These are phyloP conservation scores for Mycena rebaudengoi DNA, from an alignment of 768 basidiomycete genomes.

Conservation along the genomic window DNA sequence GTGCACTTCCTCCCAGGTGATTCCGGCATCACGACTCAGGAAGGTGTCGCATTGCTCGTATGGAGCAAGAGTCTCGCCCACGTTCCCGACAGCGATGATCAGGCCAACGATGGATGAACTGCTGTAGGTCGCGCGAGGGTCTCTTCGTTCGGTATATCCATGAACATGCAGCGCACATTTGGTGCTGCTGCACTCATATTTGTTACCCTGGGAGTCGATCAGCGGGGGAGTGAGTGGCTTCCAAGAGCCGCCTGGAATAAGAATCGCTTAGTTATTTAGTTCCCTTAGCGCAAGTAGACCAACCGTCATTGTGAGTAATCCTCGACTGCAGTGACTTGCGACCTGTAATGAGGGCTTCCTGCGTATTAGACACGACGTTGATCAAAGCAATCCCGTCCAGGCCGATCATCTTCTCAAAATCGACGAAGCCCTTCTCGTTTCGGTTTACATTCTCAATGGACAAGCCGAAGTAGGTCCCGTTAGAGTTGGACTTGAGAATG, in stretches of 20 bases:
- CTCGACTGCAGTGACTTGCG: constrained; percentile 80
- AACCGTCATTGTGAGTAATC: constrained; percentile 97
- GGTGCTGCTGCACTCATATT: constrained; percentile 73
- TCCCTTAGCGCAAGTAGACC: constrained; percentile 29
- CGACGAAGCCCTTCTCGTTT: constrained; percentile 86
- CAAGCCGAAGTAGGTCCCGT: constrained; percentile 93
- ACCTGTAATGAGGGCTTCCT: constrained; percentile 73
- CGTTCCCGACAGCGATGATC: constrained; percentile 95
- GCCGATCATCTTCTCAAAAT: constrained; percentile 97
- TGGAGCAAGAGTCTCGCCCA: constrained; percentile 80
- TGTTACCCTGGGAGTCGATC: constrained; percentile 74
- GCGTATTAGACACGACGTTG: constrained; percentile 87
- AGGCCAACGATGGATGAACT: constrained; percentile 91
- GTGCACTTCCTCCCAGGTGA: constrained; percentile 97
- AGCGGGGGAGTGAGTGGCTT: constrained; percentile 79
- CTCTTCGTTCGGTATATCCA: constrained; percentile 92
- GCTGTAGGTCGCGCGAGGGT: constrained; percentile 91
- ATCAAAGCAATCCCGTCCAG: constrained; percentile 94
- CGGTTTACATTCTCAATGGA: constrained; percentile 90
- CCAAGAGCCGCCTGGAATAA: constrained; percentile 79
- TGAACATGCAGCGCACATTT: constrained; percentile 90
- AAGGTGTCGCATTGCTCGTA: constrained; percentile 94
- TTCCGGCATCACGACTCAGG: constrained; percentile 94
- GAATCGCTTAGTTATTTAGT: neutral
- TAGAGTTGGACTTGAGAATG: constrained; percentile 94